Conservation (phyloP, 768 basidiomycete species). For the Collybia sordida region DNA sequence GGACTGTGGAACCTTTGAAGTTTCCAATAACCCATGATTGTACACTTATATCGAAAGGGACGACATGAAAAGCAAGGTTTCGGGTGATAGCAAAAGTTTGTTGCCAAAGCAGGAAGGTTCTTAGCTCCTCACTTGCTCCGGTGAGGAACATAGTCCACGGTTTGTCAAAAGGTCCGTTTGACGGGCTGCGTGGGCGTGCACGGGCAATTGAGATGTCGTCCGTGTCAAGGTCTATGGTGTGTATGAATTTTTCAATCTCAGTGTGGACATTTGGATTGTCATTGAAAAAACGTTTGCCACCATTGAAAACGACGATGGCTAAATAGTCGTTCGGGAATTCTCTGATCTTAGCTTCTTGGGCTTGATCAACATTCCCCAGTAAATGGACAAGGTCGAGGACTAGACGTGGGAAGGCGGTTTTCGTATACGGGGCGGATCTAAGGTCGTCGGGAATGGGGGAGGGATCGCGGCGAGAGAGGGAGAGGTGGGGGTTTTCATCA, state of each 20-base stretch:
- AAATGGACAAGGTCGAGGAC: too few species aligned
- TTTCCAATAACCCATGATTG: slow-evolving; percentile 6
- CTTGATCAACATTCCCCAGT: too few species aligned
- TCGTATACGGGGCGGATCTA: too few species aligned
- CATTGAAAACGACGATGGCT: slow-evolving; percentile 1
- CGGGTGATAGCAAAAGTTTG: slow-evolving; percentile 3
- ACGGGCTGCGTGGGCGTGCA: neutral
- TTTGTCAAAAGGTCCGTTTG: neutral
- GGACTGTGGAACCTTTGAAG: slow-evolving; percentile 5
- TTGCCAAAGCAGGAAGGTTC: slow-evolving; percentile 3
- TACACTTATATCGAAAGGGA: slow-evolving; percentile 2
- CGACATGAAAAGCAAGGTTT: neutral
- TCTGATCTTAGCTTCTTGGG: too few species aligned
- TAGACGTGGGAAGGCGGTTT: too few species aligned
- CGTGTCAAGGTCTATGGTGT: neutral
- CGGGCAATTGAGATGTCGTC: slow-evolving; percentile 3
- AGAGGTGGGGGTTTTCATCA: too few species aligned
- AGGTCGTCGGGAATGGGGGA: too few species aligned
- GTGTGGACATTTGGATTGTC: neutral
- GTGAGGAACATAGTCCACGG: slow-evolving; percentile 4
- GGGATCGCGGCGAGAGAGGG: too few species aligned
- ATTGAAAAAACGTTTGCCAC: neutral
- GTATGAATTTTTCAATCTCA: slow-evolving; percentile 2
- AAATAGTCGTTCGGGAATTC: neutral
- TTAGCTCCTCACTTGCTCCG: neutral